Evolutionary conservation across 2,329 filamentous ascomycete genomes (phyloP), one percentile per base, ranked within the genome.

Genomic region (Diplodia mutila): DNA sequence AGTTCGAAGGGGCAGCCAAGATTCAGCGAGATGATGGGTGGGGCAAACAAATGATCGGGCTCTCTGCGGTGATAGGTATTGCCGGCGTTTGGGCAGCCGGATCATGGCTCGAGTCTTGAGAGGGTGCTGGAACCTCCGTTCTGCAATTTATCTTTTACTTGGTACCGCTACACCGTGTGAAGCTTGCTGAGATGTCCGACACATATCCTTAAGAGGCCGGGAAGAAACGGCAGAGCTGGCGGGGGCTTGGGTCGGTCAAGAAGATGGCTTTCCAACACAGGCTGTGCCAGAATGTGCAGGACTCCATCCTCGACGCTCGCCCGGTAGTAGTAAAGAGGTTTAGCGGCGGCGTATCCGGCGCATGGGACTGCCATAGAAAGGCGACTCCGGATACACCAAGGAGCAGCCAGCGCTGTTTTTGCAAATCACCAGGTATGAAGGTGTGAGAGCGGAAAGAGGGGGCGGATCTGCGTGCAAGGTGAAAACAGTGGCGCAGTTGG

Each of bases 31-130:
- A 80, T 51, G 73, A 76, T 23, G 73, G 75, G 3, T 82, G 80
- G 78, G 67, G 74, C 8, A 82, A 80, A 68, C 78, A 81, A 68
- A 69, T 74, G 16, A 72, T 79, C 29, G 81, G 81, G 23, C 76
- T 76, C 29, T 76, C 75, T 8, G 78, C 80, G 0, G 69, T 82
- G 61, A 67, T 77, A 6, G 80, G 77, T 4, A 77, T 80, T 69
- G 76, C 76, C 14, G 77, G 76, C 6, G 72, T 78, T 4, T 83
- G 81, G 81, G 70, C 76, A 14, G 79, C 74, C 42, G 80, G 77
- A 7, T 79, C 77, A 32, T 80, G 74, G 75, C 67, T 80, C 1
- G 79, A 81, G 61, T 51, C 65, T 23, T 65, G 65, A 54, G 48
- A 18, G 6, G 48, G 39, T 39, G 39, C 25, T 59, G 34, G 6